Evolutionary conservation across 2,329 filamentous ascomycete genomes (phyloP).

Genomic region (Drechslerella dactyloides): DNA sequence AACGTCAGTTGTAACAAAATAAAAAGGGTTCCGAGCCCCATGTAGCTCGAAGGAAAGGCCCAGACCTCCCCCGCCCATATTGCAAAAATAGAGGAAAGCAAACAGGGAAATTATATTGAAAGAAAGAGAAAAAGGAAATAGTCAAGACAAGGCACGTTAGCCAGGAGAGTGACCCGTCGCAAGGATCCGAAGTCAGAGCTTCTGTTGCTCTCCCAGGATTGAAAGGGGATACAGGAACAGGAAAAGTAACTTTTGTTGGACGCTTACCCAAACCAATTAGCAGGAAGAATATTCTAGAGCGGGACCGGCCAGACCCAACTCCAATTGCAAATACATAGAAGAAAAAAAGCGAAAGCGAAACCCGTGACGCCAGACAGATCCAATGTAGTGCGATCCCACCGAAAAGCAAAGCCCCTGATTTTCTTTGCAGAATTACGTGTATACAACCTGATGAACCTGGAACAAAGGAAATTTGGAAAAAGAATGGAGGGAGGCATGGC

Average conservation of each 20-base stretch:
- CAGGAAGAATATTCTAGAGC: not conserved
- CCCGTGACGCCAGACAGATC: not conserved
- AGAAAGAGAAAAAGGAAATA: not conserved
- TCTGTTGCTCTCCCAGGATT: not conserved
- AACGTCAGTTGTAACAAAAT: not conserved
- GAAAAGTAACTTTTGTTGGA: constrained; percentile 5
- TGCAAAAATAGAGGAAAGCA: not conserved
- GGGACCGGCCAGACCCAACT: not conserved
- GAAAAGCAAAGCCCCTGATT: constrained; percentile 8
- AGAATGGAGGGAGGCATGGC: not conserved
- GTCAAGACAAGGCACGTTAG: not conserved
- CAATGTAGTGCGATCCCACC: constrained; percentile 2
- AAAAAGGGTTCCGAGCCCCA: not conserved
- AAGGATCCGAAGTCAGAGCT: not conserved
- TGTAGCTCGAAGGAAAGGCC: not conserved
- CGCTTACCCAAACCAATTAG: not conserved
- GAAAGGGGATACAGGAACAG: not conserved
- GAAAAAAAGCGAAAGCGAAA: not conserved
- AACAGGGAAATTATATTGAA: not conserved
- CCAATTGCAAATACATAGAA: not conserved
- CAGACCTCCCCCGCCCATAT: not conserved
- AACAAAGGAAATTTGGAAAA: constrained; percentile 32
- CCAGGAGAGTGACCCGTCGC: not conserved
- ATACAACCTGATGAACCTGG: not conserved
- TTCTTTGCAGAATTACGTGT: not conserved